Percentiles rank a stretch among this genome's conserved stretches.
phyloP scores from a whole-genome alignment of 2,329 filamentous ascomycete genomes.

The Cladophialophora bantiana region DNA sequence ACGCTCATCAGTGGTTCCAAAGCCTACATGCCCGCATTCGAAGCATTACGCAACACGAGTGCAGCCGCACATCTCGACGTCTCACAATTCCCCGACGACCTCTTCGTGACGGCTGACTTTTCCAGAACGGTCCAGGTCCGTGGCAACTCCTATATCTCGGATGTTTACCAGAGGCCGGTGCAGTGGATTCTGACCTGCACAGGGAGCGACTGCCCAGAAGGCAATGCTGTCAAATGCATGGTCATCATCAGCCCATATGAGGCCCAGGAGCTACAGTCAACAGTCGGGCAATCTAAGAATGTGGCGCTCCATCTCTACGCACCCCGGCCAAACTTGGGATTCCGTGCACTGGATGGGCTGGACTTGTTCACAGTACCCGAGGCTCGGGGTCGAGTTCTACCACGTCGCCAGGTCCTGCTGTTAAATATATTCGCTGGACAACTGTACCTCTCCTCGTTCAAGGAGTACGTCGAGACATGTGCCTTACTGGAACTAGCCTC shows the following conservation, averaged over 20 bases:
- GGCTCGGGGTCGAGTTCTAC: slow-evolving; percentile 36
- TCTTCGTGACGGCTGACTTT: not conserved
- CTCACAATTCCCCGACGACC: not conserved
- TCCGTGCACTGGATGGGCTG: slow-evolving; percentile 55
- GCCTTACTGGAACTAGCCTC: slow-evolving; percentile 7
- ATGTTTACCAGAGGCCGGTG: slow-evolving; percentile 61
- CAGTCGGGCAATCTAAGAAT: slow-evolving; percentile 46
- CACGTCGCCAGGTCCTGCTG: slow-evolving; percentile 49
- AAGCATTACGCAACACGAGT: slow-evolving; percentile 16
- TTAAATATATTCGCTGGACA: slow-evolving; percentile 74
- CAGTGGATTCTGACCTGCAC: slow-evolving; percentile 59
- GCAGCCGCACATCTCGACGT: slow-evolving; percentile 19
- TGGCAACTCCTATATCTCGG: slow-evolving; percentile 37
- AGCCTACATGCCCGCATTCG: slow-evolving; percentile 20
- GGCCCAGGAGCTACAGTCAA: slow-evolving; percentile 58
- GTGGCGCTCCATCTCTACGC: slow-evolving; percentile 62
- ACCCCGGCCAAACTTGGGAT: slow-evolving; percentile 52
- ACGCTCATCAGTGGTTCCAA: not conserved
- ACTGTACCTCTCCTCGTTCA: slow-evolving; percentile 64
- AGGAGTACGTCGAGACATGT: slow-evolving; percentile 59
- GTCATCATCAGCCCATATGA: slow-evolving; percentile 69
- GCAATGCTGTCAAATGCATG: slow-evolving; percentile 42
- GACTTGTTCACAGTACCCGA: slow-evolving; percentile 44
- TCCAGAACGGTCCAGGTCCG: not conserved
- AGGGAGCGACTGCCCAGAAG: slow-evolving; percentile 29